Evolutionary conservation across 1,284 basidiomycete genomes (phyloP), one percentile per base, ranked within the genome.

Genomic region (Heterobasidion irregulare): DNA sequence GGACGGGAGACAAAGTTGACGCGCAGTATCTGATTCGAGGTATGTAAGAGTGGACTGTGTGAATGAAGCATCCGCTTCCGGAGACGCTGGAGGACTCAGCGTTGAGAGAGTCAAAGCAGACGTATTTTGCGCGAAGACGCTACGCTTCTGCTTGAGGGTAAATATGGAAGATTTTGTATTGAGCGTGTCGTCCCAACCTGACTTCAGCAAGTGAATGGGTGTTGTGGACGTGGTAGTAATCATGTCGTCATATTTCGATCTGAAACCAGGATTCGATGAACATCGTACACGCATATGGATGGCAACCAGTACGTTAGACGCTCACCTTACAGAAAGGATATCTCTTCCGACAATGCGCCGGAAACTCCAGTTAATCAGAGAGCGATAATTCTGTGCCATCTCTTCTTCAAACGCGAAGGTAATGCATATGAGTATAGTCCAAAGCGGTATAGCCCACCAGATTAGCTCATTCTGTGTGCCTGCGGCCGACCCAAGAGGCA

Each of bases 111-210:
- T 64, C 15, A 66, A 62, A 13, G 62, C 57, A 41, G 56, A 47
- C 52, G 53, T 64, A 60, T 45, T 59, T 58, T 52, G 45, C 41
- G 52, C 45, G 38, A 65, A 60, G 51, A 57, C 55, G 19, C 51
- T 53, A n/a, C 51, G 33, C 19, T 53, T 54, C 47, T 58, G 60
- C 55, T 63, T 61, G 49, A 60, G 47, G 51, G 62, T 64, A 9
- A 50, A 48, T 47, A 55, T 49, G 4, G 61, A 59, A 6, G 66
- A 62, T 57, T 70, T 72, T 46, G 68, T 59, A 48, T 74, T 71
- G 41, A 78, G 67, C 64, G 74, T 74, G 54, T 78, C 77, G 57
- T 81, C 78, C 77, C 76, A 79, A n/a, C 74, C 77, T 10, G 78
- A 78, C 60, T 72, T 77, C 43, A 77, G 66, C 38, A 64, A 61